Evolutionary conservation across 2,329 filamentous ascomycete species (phyloP), one percentile per base, ranked within the genome.

Genomic region (Sporothrix pseudoabietina): DNA sequence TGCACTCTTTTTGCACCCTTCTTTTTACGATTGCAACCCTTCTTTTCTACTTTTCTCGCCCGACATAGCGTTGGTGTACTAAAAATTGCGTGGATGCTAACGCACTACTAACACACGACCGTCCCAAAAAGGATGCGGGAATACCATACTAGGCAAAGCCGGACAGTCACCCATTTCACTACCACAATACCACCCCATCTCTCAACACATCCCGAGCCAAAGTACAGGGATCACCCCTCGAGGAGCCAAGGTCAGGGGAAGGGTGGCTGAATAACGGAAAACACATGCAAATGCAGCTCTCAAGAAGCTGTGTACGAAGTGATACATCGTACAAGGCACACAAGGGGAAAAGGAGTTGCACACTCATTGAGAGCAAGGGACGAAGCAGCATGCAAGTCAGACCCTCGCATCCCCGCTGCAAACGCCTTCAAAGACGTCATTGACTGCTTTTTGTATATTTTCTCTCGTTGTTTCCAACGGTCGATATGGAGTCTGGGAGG

Each of bases 1-100:
- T 61, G 16, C 14, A 35, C 2, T 14, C 39, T 41, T 19, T 69
- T 8, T 57, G 8, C n/a, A 41, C 19, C n/a, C 32, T 44, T 22
- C 39, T 22, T 63, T 39, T 63, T 63, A 63, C 39, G 59, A 63
- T 35, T 63, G 19, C 59, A 5, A 44, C 59, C 59, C 59, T 63
- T 63, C 3, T 63, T 63, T 22, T 61, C 22, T 39, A n/a, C 9
- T 39, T 63, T 22, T 44, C 59, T 63, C n/a, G 39, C 59, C n/a
- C 59, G 35, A 9, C 59, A 63, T 41, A 41, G n/a, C 35, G 39
- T 19, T 26, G 12, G 30, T 16, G 30, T 59, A 14, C 55, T 35
- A 35, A 35, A 10, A 55, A 26, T 26, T 55, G 8, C n/a, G 44
- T 55, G 52, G 35, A 4, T 59, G 14, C 55, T 59, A 59, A 59